phyloP scores from a whole-genome alignment of 768 basidiomycete genomes.

The Mrakia blollopis region DNA sequence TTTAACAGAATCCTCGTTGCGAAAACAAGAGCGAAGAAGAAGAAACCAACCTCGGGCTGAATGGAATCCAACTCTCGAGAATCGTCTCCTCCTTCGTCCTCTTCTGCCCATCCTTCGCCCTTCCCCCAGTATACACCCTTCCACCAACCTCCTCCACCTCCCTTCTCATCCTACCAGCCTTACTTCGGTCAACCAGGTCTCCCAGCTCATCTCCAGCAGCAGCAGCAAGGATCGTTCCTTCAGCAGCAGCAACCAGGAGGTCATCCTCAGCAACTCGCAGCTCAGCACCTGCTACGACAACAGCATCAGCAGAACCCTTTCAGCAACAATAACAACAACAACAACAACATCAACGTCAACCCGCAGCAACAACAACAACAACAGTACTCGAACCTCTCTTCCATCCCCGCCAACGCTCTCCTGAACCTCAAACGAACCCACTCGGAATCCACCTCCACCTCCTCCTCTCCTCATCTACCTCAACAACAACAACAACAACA shows the following conservation, averaged over 20 bases:
- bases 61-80: background rate
- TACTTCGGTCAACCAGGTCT: background rate
- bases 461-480: background rate
- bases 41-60: background rate
- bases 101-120: background rate
- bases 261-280: background rate
- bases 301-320: background rate
- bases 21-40: too few species aligned
- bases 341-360: conserved; percentile 6
- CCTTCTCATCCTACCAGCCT: background rate
- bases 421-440: conserved; percentile 18
- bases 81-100: background rate
- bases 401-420: conserved; percentile 12
- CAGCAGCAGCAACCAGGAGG: background rate
- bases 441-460: background rate
- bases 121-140: conserved; percentile 2
- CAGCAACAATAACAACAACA: conserved; percentile 12
- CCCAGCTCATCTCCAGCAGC: background rate
- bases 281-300: background rate
- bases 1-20: too few species aligned
- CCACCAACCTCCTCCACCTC: conserved; percentile 2
- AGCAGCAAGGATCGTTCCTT: conserved; percentile 5
- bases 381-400: background rate
- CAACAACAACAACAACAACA: background rate
- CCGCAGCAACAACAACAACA: conserved; percentile 8